phyloP scores from a whole-genome alignment of 2,329 filamentous ascomycete species.

The Clarireedia homoeocarpa region DNA sequence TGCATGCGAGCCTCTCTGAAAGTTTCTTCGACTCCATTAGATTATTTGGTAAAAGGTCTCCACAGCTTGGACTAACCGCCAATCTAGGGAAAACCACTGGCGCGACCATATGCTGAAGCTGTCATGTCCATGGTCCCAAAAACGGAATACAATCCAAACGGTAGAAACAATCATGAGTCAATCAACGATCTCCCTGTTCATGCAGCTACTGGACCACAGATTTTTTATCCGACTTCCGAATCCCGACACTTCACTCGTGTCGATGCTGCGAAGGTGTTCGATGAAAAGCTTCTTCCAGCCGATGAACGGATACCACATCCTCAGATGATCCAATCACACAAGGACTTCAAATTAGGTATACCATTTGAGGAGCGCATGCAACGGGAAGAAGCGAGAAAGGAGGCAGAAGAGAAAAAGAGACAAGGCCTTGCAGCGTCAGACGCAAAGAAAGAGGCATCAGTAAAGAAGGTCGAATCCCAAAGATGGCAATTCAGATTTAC shows the following conservation, averaged over 20 bases:
- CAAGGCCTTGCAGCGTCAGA: slow-evolving; percentile 28
- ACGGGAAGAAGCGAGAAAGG: slow-evolving; percentile 27
- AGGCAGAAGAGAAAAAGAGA: slow-evolving; percentile 38
- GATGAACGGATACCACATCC: slow-evolving; percentile 56
- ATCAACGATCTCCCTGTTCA: slow-evolving; percentile 61
- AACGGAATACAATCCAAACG: slow-evolving; percentile 50
- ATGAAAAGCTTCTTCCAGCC: slow-evolving; percentile 49
- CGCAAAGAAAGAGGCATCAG: slow-evolving; percentile 34
- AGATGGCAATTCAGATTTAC: slow-evolving; percentile 58
- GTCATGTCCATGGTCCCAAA: slow-evolving; percentile 74
- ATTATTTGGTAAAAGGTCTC: slow-evolving; percentile 10
- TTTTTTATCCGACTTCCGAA: slow-evolving; percentile 58
- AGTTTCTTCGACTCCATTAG: slow-evolving; percentile 12
- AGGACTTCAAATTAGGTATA: slow-evolving; percentile 35
- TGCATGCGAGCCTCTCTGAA: slow-evolving; percentile 72
- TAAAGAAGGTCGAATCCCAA: slow-evolving; percentile 37
- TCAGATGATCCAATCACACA: slow-evolving; percentile 50
- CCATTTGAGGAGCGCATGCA: slow-evolving; percentile 20
- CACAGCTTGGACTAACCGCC: slow-evolving; percentile 16
- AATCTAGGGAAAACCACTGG: slow-evolving; percentile 64
- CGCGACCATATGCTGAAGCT: slow-evolving; percentile 67
- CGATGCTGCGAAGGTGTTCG: slow-evolving; percentile 59
- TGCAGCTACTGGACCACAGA: slow-evolving; percentile 51
- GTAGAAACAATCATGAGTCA: slow-evolving; percentile 46
- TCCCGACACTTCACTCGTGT: slow-evolving; percentile 55